Evolutionary conservation across 2,329 filamentous ascomycete genomes (phyloP), one percentile per base, ranked within the genome.

Genomic region (Geosmithia putterillii): DNA sequence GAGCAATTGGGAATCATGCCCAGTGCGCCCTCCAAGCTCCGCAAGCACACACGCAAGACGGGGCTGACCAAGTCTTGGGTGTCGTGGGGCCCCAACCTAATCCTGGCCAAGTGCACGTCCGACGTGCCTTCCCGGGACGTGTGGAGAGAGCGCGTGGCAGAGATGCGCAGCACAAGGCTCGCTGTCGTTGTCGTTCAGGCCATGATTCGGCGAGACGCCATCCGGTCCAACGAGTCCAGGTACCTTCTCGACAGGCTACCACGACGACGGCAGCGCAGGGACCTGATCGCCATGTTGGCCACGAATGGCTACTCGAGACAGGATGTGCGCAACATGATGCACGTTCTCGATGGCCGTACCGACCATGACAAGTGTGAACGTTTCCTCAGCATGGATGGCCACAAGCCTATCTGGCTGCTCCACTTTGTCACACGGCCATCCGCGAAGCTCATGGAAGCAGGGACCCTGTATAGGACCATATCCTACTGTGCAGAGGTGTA

Each of bases 401-500:
- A 42, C 19, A 43, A 42, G 36, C 46, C 46, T 7, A 32, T 44
- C 15, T 48, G 45, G 38, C 41, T 48, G 6, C 34, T 46, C 15
- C 32, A 42, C n/a, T 43, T 40, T 19, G 19, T 46, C 42, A 20
- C 43, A 4, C 38, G 41, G 10, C 18, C 20, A 7, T 18, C 14
- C 6, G 38, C 38, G 10, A 19, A 23, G 4, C 19, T 46, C 14
- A 17, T 7, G 8, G 20, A 43, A 18, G 23, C 32, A 15, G 18
- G 4, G 15, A 4, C 32, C 18, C 25, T 46, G 7, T 12, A 32
- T 17, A 32, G 19, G 17, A 6, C 43, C 15, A 32, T 46, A 17
- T 15, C 22, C 5, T 43, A 46, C 23, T 34, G 28, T 17, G 15
- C 14, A 12, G 19, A 25, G 18, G 36, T 20, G 10, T 45, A 45